Evolutionary conservation across 805 yeast species (phyloP).

Genomic region (Tetrapisispora arboricola): DNA sequence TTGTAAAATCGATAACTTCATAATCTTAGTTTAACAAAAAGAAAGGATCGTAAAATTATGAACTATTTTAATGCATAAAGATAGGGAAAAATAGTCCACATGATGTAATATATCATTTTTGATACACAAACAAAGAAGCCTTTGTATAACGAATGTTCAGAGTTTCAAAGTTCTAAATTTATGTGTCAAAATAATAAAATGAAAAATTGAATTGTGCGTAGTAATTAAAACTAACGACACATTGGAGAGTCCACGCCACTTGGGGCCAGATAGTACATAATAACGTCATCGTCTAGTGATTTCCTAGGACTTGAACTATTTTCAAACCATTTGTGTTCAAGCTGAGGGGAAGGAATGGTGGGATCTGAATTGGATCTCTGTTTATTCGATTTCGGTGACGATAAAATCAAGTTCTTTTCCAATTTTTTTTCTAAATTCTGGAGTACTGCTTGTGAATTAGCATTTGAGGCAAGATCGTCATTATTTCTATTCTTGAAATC

Average conservation of each 20-base stretch:
- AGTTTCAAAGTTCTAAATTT: too few species aligned
- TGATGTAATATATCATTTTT: too few species aligned
- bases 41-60: too few species aligned
- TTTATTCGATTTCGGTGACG: neutral
- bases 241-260: conserved; percentile 17
- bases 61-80: too few species aligned
- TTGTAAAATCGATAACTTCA: too few species aligned
- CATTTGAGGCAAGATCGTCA: too few species aligned
- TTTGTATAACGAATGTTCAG: too few species aligned
- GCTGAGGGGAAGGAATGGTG: conserved; percentile 12
- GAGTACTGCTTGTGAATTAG: neutral
- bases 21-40: too few species aligned
- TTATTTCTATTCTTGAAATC: neutral
- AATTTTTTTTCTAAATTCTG: neutral
- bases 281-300: conserved; percentile 19
- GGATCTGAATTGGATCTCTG: conserved; percentile 15
- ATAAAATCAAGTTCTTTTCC: neutral
- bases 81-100: too few species aligned
- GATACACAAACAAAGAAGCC: too few species aligned
- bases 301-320: conserved; percentile 2
- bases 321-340: conserved; percentile 11
- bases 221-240: neutral
- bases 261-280: conserved; percentile 20
- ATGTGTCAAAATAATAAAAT: too few species aligned
- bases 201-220: too few species aligned